Evolutionary conservation across 805 yeast species (phyloP), one percentile per base, ranked within the genome.

Genomic region (Starmera amethionina): DNA sequence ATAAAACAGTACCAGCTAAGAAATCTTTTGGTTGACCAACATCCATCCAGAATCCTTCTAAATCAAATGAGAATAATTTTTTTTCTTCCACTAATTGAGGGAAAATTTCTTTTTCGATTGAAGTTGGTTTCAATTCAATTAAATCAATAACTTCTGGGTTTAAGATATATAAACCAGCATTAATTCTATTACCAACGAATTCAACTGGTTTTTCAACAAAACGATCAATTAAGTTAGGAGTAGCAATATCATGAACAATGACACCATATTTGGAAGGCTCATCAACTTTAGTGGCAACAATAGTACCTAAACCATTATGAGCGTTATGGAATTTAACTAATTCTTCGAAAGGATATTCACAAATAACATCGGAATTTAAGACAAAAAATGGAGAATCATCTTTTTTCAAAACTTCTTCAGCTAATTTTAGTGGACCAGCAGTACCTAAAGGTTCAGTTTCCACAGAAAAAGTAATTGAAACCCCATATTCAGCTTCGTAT

Each of bases 41-140:
- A 68, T 93, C 99, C 98, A 93, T 93, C 99, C 99, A 93, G 85
- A 80, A 93, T 52, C 98, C 97, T 74, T 93, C 97, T 61, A 93
- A 79, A 68, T 93, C 99, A 60, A 85, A 93, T 41, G 97, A 89
- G 76, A 81, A 93, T 58, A 93, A 76, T 46, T 82, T 75, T 61
- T 82, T 88, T 62, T 82, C 71, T 68, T 85, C 94, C 51, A 94
- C 97, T 57, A 93, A 77, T 58, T 73, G 70, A 58, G 99, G 99
- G 96, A 93, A 93, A 54, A 97, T 89, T 77, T 93, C 99, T 82
- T 89, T 89, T 77, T 93, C 99, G 58, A 93, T 93, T 40, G 97
- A 90, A 54, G 99, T 93, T 67, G 99, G 99, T 68, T 89, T 88
- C 78, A 90, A 77, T 62, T 93, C 97, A 61, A 93, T 93, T 61